A percentile compares a stretch with the other conserved stretches of the same genome.
phyloP scores from a whole-genome alignment of 2,329 filamentous ascomycete genomes.

The Juglanconis oblonga region DNA sequence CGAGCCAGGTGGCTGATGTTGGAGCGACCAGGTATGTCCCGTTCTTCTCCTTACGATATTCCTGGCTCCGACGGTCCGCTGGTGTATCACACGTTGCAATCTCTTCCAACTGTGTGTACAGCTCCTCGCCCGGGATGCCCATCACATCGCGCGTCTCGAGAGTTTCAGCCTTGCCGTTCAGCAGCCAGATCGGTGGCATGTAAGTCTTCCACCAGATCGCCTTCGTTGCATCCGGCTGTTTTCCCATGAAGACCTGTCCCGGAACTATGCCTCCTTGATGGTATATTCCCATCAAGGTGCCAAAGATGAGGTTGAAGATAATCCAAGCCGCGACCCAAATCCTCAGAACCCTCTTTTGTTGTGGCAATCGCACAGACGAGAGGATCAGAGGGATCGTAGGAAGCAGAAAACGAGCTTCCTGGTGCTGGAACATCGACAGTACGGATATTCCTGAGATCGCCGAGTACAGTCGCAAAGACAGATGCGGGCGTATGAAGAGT shows the following conservation, averaged over 20 bases:
- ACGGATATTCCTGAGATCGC: constrained; percentile 69
- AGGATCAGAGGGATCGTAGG: constrained; percentile 75
- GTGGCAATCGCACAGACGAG: constrained; percentile 68
- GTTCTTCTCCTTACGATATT: constrained; percentile 59
- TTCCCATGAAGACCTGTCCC: constrained; percentile 71
- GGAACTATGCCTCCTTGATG: constrained; percentile 79
- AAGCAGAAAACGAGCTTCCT: constrained; percentile 75
- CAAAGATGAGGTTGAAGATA: constrained; percentile 65
- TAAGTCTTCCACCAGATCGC: constrained; percentile 87
- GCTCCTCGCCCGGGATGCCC: constrained; percentile 60
- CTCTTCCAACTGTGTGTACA: constrained; percentile 57
- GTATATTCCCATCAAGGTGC: constrained; percentile 74
- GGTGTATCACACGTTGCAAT: constrained; percentile 63
- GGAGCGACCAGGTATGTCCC: constrained; percentile 73
- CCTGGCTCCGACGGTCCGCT: constrained; percentile 50
- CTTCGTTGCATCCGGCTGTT: constrained; percentile 64
- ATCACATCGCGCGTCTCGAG: constrained; percentile 72
- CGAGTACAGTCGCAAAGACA: constrained; percentile 65
- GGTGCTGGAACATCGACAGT: constrained; percentile 73
- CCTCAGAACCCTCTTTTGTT: constrained; percentile 44
- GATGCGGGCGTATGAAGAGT: constrained; percentile 54
- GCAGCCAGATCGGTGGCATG: constrained; percentile 75
- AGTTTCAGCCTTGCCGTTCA: constrained; percentile 72
- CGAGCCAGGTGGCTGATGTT: constrained; percentile 67
- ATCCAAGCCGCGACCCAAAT: constrained; percentile 63